Conservation (phyloP, 345 rosid genomes). For the Hibiscus tridactylites region DNA sequence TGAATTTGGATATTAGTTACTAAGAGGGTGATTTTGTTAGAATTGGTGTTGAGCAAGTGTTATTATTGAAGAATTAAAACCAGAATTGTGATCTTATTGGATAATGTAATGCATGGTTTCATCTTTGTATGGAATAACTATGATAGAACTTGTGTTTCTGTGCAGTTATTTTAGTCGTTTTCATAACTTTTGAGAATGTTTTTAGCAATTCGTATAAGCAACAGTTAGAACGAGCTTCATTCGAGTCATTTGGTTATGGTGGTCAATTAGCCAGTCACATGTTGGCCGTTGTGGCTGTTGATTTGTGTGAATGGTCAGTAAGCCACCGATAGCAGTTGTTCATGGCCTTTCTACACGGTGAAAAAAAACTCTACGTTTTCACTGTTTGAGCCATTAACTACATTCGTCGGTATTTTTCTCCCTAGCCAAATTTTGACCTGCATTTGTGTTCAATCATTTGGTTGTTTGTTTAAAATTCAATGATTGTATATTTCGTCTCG, state of each 20-base stretch:
- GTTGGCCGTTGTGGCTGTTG: slow-evolving; percentile 6
- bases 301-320: slow-evolving; percentile 60
- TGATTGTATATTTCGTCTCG: neutral
- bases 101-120: neutral
- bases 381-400: slow-evolving; percentile 27
- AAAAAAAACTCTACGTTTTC: slow-evolving; percentile 15
- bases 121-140: neutral
- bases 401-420: neutral
- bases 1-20: neutral
- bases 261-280: slow-evolving; percentile 46
- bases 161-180: neutral
- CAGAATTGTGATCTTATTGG: neutral
- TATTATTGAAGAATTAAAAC: neutral
- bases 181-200: neutral
- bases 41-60: neutral
- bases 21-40: neutral
- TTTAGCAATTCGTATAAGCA: too few species aligned
- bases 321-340: slow-evolving; percentile 36
- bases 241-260: slow-evolving; percentile 13
- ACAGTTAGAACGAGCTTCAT: neutral
- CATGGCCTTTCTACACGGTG: slow-evolving; percentile 15
- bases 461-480: neutral
- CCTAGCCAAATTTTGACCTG: neutral
- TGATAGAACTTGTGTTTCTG: neutral
- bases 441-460: neutral